These are phyloP conservation scores for Macrotyloma uniflorum DNA, from an alignment of 306 rosid species.

Conservation along the genomic window DNA sequence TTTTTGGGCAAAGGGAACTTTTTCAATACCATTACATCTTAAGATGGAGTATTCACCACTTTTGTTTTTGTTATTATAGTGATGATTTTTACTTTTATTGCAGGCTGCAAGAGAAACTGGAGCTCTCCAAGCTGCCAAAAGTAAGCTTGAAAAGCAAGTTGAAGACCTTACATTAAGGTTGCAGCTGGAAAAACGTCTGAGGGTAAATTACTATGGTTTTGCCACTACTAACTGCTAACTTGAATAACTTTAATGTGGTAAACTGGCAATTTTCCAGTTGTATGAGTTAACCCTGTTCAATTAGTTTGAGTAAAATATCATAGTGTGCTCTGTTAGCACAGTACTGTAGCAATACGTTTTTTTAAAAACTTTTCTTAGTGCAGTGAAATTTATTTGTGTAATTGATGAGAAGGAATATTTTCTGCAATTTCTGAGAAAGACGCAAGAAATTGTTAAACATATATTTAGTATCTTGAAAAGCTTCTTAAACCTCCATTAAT, in stretches of 20 bases:
- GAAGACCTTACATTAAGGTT: constrained; percentile 82
- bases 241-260: not conserved
- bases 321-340: not conserved
- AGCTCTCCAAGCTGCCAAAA: constrained; percentile 92
- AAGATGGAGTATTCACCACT: not conserved
- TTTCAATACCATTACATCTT: not conserved
- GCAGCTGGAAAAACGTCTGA: constrained; percentile 85
- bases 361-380: not conserved
- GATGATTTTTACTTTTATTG: constrained; percentile 6
- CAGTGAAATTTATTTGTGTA: constrained; percentile 27
- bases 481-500: constrained; percentile 29
- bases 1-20: not conserved
- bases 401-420: constrained; percentile 12
- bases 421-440: not conserved
- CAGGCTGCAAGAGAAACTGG: constrained; percentile 94
- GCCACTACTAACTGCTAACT: not conserved
- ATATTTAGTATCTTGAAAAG: not conserved
- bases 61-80: constrained; percentile 17
- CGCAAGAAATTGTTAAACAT: not conserved
- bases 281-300: not conserved
- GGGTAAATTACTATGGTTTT: constrained; percentile 53
- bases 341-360: not conserved
- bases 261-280: not conserved
- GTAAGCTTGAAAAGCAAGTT: constrained; percentile 87
- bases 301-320: constrained; percentile 2